Conservation (phyloP, 1,284 basidiomycete species). For the Mycosarcoma maydis region DNA sequence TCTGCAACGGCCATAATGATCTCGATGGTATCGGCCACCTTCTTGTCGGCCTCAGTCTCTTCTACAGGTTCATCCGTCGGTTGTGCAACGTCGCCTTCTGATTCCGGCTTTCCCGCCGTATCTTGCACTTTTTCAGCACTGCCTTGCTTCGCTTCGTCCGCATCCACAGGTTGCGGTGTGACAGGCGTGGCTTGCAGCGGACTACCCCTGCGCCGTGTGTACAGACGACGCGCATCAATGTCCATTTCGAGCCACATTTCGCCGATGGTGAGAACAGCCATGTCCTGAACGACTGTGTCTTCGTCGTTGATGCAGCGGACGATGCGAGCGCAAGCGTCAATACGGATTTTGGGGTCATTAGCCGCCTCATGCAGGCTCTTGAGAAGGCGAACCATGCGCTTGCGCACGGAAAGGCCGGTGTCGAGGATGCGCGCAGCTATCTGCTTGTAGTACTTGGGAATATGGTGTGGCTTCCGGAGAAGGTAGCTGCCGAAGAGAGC, state of each 20-base stretch:
- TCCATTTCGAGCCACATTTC: conserved; percentile 81
- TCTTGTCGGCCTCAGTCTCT: conserved; percentile 28
- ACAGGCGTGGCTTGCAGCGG: conserved; percentile 9
- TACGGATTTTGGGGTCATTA: conserved; percentile 72
- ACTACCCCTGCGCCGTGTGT: conserved; percentile 17
- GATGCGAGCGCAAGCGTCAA: conserved; percentile 85
- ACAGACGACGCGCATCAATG: conserved; percentile 31
- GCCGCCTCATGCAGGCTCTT: conserved; percentile 80
- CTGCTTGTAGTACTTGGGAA: conserved; percentile 82
- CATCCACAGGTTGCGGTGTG: conserved; percentile 1
- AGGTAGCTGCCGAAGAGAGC: conserved; percentile 95
- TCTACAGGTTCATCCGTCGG: conserved; percentile 6
- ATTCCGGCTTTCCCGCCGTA: not conserved
- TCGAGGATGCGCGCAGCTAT: conserved; percentile 90
- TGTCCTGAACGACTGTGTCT: conserved; percentile 86
- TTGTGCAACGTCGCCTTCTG: not conserved
- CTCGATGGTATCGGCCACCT: conserved; percentile 71
- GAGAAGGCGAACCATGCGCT: conserved; percentile 91
- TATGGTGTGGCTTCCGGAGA: conserved; percentile 83
- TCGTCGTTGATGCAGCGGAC: conserved; percentile 86
- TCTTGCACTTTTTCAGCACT: not conserved
- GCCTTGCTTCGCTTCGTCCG: conserved; percentile 1
- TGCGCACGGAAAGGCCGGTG: conserved; percentile 88
- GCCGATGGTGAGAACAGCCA: conserved; percentile 85
- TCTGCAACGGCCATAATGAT: conserved; percentile 86